Conservation (phyloP, 805 yeast genomes). For the Cyberlindnera japonica region DNA sequence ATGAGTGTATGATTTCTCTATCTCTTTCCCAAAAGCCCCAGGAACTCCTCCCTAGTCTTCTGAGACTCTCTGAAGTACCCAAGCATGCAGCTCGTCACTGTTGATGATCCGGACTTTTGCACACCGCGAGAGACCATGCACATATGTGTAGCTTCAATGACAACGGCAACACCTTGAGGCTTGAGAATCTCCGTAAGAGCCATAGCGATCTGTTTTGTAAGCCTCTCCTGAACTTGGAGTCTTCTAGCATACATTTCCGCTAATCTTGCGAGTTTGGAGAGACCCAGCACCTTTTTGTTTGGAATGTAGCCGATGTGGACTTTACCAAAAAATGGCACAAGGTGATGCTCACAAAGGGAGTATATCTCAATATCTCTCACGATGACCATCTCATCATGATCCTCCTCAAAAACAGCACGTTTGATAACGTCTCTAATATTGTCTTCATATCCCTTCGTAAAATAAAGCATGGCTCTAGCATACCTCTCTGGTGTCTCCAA, state of each 20-base stretch:
- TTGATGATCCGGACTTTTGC: constrained; percentile 90
- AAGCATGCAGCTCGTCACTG: constrained; percentile 94
- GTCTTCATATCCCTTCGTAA: constrained; percentile 96
- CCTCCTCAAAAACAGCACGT: constrained; percentile 94
- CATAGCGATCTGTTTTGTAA: constrained; percentile 96
- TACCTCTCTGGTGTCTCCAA: constrained; percentile 93
- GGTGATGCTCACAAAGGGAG: constrained; percentile 94
- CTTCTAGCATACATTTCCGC: constrained; percentile 97
- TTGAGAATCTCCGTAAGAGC: constrained; percentile 86
- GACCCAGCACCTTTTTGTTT: constrained; percentile 85
- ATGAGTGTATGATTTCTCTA: constrained; percentile 16
- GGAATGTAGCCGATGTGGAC: constrained; percentile 98
- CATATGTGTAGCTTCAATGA: constrained; percentile 97
- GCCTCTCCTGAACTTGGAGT: constrained; percentile 95
- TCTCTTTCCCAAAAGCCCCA: constrained; percentile 70
- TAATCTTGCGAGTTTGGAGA: constrained; percentile 87
- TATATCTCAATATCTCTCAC: constrained; percentile 91
- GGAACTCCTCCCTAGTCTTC: constrained; percentile 93
- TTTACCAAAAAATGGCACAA: constrained; percentile 96
- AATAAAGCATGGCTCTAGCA: constrained; percentile 92
- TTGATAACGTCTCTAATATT: constrained; percentile 84
- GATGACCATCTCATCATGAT: constrained; percentile 98
- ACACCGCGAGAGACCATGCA: constrained; percentile 99
- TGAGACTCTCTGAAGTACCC: constrained; percentile 94
- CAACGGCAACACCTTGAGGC: constrained; percentile 98